Base-by-base conservation (phyloP, 805 yeast genomes). In the Kodamaea kaohsiungensis region DNA sequence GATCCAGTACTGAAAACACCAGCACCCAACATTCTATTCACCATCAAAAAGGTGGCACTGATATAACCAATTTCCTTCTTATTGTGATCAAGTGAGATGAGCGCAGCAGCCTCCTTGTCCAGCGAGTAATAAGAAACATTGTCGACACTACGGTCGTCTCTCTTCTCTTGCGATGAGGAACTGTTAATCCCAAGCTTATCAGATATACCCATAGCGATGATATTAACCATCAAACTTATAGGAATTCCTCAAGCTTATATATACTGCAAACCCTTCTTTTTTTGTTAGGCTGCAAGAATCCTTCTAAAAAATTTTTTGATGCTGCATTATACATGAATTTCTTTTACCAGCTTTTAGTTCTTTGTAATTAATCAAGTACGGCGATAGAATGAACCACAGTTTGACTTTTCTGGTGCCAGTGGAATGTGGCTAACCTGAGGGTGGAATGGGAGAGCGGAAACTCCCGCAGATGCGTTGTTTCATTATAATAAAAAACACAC, bases 1-100 rank as follows among this genome's bases (percentile, higher is more conserved):
- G 89, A 81, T 0, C 90, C 87, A 3, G 88, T 83, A 42, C 86
- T 77, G 67, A 86, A 87, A 39, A 87, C 84, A 25, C 91, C 92
- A 2, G 91, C 85, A 43, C 92, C 92, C 51, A 87, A 80, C 82
- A 86, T 86, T 61, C 87, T 78, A 67, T 87, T 87, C 56, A 86
- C 71, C 64, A 85, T 82, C 51, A 87, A 68, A 45, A 75, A 75
- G 43, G 75, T 68, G 43, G 81, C 80, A 17, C 81, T 75, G 30
- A 78, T 53, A 43, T 69, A 66, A 3, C 83, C 82, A 49, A 77
- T 77, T 49, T 75, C 70, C 63, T 78, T 79, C 50, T 62, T 66
- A 65, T 78, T 78, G 54, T 73, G 67, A 58, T 78, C 83, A 15
- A 76, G 50, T 59, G 74, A 68, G 30, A 75, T 72, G 46, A 71